Percentiles rank a stretch among this genome's conserved stretches.
These are phyloP conservation scores for Aspergillus olivimuriae DNA, from an alignment of 495 filamentous ascomycete species.

Conservation along the genomic window DNA sequence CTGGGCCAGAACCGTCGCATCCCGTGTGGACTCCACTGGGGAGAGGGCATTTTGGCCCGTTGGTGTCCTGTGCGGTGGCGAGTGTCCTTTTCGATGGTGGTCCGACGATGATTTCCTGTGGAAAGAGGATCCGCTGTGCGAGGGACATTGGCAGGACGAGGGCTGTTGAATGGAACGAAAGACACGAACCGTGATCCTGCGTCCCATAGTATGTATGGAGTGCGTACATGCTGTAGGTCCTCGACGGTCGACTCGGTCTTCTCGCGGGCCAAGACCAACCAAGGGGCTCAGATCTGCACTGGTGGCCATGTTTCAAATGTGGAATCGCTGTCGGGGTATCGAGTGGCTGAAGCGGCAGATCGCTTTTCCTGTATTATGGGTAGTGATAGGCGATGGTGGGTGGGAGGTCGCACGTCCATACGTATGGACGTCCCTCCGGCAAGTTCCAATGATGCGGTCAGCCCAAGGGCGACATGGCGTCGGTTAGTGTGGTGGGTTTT, in stretches of 20 bases:
- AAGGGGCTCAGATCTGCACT: constrained; percentile 19
- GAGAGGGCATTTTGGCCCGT: constrained; percentile 4
- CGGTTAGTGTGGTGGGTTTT: too few species aligned
- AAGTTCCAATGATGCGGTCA: too few species aligned
- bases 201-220: constrained; percentile 3
- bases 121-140: too few species aligned
- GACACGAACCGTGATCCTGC: too few species aligned
- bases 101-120: too few species aligned
- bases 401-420: background rate
- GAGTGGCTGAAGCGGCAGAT: constrained; percentile 15
- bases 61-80: constrained; percentile 19
- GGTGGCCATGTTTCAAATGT: constrained; percentile 18
- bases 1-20: background rate
- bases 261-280: constrained; percentile 9
- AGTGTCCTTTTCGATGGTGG: too few species aligned
- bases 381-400: background rate
- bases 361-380: background rate
- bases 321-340: constrained; percentile 12
- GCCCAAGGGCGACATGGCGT: too few species aligned
- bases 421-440: background rate
- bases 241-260: background rate
- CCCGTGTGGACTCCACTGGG: constrained; percentile 9
- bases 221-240: background rate
- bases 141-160: too few species aligned
- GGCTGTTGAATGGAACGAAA: too few species aligned